Base-by-base conservation (phyloP, 768 basidiomycete species). In the Psilocybe subaeruginosa region DNA sequence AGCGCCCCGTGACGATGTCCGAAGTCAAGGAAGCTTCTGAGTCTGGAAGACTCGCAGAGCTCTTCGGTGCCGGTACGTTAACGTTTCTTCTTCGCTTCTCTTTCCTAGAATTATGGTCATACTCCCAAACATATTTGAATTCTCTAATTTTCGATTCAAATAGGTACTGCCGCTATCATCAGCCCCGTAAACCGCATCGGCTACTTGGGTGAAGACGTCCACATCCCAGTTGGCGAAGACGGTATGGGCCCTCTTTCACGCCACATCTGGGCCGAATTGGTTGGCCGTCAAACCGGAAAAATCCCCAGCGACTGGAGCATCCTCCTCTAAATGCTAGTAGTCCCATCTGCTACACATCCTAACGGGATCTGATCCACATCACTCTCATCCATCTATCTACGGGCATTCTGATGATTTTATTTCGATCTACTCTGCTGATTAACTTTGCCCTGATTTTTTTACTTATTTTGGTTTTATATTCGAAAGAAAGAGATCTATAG, bases 301-400 rank as follows among this genome's bases (percentile, higher is more conserved):
- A 87, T 94, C 58, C 77, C 83, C 47, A 91, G 91, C 71, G 86
- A 89, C 30, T 97, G 94, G 94, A 91, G 86, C 70, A 87, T 91
- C 27, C 66, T 73, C 14, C 30, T 67, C 39, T 60, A 58, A 39
- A n/a, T 27, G 12, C 8, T 17, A 11, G 33, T 35, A 35, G 33
- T 11, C 11, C 7, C 33, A 35, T 7, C 33, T 35, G 33, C 11
- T 23, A 23, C 33, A 7, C 6, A 11, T 49, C 47, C n/a, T 49
- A 23, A 19, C 27, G 27, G 12, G 48, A 49, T 27, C 23, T 23
- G 23, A 23, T 23, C 23, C 23, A 23, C 23, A 23, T 23, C 23
- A 23, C 23, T 23, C 23, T 49, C n/a, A 49, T 49, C 29, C 27
- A 23, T 23, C 49, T 31, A 12, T n/a, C 49, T 14, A 31, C 16